Conservation (phyloP, 345 rosid genomes). For the Eutrema heterophyllum region DNA sequence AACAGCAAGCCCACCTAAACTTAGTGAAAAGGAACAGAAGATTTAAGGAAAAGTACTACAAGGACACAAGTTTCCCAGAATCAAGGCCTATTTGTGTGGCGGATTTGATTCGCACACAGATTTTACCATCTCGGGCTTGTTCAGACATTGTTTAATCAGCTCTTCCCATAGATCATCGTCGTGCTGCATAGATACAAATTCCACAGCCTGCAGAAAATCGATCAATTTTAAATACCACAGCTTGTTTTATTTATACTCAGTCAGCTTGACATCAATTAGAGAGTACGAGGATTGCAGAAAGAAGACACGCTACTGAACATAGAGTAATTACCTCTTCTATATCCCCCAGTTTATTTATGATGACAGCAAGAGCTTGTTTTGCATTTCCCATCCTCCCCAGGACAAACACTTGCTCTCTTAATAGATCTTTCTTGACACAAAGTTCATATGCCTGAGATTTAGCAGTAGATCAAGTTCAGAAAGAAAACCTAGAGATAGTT, state of each 20-base stretch:
- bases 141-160: conserved; percentile 83
- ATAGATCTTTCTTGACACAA: conserved; percentile 71
- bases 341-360: conserved; percentile 86
- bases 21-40: conserved; percentile 18
- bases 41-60: background rate
- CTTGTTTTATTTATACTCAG: background rate
- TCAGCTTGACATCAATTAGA: conserved; percentile 14
- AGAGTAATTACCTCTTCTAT: conserved; percentile 75
- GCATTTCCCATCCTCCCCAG: conserved; percentile 99
- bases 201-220: conserved; percentile 80
- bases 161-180: conserved; percentile 99
- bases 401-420: conserved; percentile 92
- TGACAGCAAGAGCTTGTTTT: conserved; percentile 83
- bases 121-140: conserved; percentile 95
- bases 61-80: conserved; percentile 2
- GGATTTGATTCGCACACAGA: background rate
- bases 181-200: conserved; percentile 92
- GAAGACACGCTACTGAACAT: conserved; percentile 2
- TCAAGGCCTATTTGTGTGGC: background rate
- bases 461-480: conserved; percentile 26
- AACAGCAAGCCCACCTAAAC: conserved; percentile 87
- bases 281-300: background rate
- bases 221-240: background rate
- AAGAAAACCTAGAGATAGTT: background rate
- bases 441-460: conserved; percentile 79